A percentile compares a stretch with the other conserved stretches of the same genome.
These are phyloP conservation scores for Phoma sp. DNA, from an alignment of 2,329 filamentous ascomycete species.

Conservation along the genomic window DNA sequence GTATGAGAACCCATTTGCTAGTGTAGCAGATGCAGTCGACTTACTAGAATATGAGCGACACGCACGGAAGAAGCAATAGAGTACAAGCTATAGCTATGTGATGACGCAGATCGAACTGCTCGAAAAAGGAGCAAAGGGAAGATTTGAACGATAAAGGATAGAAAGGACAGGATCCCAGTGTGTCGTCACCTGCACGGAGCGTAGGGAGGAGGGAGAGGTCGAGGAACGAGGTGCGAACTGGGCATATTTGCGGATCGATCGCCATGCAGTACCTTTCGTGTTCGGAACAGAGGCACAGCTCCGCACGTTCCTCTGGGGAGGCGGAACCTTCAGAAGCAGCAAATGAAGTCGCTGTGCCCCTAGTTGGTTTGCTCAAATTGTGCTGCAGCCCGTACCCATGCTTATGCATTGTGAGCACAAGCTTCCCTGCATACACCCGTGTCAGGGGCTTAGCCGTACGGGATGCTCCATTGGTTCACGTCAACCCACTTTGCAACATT, in stretches of 20 bases:
- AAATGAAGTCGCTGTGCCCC: conserved; percentile 37
- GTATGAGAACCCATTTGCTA: background rate
- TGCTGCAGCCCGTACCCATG: conserved; percentile 32
- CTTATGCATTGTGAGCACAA: conserved; percentile 45
- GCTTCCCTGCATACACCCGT: conserved; percentile 36
- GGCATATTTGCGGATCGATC: conserved; percentile 43
- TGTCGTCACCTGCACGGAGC: conserved; percentile 38
- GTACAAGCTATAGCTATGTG: conserved; percentile 16
- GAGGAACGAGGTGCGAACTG: conserved; percentile 33
- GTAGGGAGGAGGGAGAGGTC: conserved; percentile 32
- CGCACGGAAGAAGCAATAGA: conserved; percentile 7
- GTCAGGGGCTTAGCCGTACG: conserved; percentile 23
- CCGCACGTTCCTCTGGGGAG: conserved; percentile 40
- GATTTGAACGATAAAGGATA: conserved; percentile 13
- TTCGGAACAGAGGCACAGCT: conserved; percentile 35
- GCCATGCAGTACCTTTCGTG: conserved; percentile 34
- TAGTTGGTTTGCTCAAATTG: conserved; percentile 39
- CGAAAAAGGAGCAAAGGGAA: conserved; percentile 16
- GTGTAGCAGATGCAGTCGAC: background rate
- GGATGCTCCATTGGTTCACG: conserved; percentile 20
- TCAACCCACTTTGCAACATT: conserved; percentile 14
- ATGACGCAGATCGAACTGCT: conserved; percentile 22
- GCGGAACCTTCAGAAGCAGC: conserved; percentile 31
- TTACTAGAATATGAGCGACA: conserved; percentile 3
- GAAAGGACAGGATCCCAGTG: conserved; percentile 28